Evolutionary conservation across 176 grass and related monocot genomes (phyloP).

Genomic region (Juncus effusus): DNA sequence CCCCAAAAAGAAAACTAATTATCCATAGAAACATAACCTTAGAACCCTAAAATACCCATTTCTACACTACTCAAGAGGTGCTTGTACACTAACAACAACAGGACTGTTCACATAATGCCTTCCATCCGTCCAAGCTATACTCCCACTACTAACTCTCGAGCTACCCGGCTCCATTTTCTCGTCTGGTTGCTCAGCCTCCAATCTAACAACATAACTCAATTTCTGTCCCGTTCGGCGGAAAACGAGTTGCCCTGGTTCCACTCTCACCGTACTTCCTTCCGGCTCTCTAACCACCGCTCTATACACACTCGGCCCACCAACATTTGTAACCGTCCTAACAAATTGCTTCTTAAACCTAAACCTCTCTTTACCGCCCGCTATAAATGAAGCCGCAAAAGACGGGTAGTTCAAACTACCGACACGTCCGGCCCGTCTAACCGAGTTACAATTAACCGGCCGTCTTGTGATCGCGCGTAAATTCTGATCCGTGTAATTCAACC

Average conservation of each 20-base stretch:
- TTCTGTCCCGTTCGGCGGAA: constrained; percentile 83
- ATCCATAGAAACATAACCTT: background rate
- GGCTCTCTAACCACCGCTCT: constrained; percentile 37
- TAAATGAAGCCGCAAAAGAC: constrained; percentile 57
- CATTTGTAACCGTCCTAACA: constrained; percentile 74
- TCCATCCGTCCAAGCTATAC: constrained; percentile 64
- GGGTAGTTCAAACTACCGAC: constrained; percentile 87
- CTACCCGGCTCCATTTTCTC: constrained; percentile 83
- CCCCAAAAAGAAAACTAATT: constrained; percentile 1
- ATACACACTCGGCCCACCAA: constrained; percentile 47
- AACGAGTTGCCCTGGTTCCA: constrained; percentile 48
- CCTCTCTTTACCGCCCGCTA: constrained; percentile 14
- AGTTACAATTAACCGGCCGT: constrained; percentile 49
- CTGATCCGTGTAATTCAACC: constrained; percentile 75
- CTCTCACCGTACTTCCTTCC: constrained; percentile 60
- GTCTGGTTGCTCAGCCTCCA: constrained; percentile 30
- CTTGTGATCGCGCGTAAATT: constrained; percentile 83
- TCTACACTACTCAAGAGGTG: constrained; percentile 55
- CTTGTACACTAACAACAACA: constrained; percentile 68
- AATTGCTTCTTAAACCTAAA: constrained; percentile 63
- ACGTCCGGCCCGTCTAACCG: constrained; percentile 53
- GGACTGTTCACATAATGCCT: constrained; percentile 53
- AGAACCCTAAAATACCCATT: background rate
- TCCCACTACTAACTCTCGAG: constrained; percentile 64
- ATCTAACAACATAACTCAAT: constrained; percentile 67